Conservation (phyloP, 495 filamentous ascomycete species). For the Cladorrhinum samala region DNA sequence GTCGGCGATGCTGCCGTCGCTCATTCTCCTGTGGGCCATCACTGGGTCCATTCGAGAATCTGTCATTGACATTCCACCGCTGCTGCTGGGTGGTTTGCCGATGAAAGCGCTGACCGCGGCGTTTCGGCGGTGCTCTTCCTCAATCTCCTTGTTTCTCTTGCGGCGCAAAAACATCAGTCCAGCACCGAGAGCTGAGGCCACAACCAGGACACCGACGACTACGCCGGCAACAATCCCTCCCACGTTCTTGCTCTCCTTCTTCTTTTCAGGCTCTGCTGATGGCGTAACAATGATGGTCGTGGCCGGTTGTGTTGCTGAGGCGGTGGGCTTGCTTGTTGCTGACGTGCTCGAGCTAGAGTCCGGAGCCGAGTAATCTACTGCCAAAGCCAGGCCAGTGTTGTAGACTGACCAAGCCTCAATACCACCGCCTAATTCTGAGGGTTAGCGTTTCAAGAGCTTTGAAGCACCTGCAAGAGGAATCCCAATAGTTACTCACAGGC, state of each 20-base stretch:
- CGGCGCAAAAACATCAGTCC: constrained; percentile 71
- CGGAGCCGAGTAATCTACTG: constrained; percentile 11
- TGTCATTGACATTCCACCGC: constrained; percentile 55
- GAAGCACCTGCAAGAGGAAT: not conserved
- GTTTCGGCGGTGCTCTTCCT: constrained; percentile 74
- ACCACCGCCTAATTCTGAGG: constrained; percentile 49
- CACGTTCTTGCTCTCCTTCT: constrained; percentile 38
- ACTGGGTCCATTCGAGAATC: constrained; percentile 87
- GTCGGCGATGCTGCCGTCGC: constrained; percentile 95
- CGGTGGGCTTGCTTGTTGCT: not conserved
- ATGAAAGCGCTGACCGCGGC: constrained; percentile 63
- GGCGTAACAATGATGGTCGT: not conserved
- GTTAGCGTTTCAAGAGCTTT: constrained; percentile 22
- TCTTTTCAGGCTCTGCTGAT: constrained; percentile 18
- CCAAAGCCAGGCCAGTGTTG: constrained; percentile 39
- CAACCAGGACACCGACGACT: constrained; percentile 73
- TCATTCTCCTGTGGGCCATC: constrained; percentile 81
- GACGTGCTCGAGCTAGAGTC: not conserved
- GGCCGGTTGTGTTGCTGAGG: not conserved
- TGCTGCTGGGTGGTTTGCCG: constrained; percentile 52
- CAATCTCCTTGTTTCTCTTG: constrained; percentile 63
- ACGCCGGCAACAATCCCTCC: constrained; percentile 84
- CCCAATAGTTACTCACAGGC: constrained; percentile 58
- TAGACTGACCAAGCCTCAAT: constrained; percentile 39
- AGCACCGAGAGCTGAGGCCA: constrained; percentile 59